Conservation (phyloP, 371 early-diverging fungal genomes). For the Saksenaea vasiformis region DNA sequence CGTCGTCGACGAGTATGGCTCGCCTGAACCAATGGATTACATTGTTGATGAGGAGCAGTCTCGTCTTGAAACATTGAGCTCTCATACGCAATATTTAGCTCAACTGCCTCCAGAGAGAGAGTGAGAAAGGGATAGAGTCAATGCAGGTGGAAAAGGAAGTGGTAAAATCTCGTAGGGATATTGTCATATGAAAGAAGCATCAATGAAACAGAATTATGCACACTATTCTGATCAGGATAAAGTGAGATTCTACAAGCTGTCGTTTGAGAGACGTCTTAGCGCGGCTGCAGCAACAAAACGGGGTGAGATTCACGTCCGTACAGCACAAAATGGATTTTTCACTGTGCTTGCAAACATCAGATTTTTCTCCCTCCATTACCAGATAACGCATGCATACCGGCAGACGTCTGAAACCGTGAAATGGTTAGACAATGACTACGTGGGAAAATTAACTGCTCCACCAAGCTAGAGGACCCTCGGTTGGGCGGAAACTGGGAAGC, state of each 20-base stretch:
- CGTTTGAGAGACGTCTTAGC: too few relatives aligned
- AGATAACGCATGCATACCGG: not conserved
- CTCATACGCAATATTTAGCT: too few relatives aligned
- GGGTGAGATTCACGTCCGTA: not conserved
- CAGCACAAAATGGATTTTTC: not conserved
- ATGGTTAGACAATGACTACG: not conserved
- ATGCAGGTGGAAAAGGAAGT: not conserved
- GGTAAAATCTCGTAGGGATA: not conserved
- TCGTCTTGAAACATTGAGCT: too few relatives aligned
- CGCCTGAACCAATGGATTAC: too few relatives aligned
- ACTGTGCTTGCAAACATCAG: not conserved
- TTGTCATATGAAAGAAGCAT: not conserved
- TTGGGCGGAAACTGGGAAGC: not conserved
- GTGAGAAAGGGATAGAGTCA: not conserved
- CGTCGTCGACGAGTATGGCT: too few relatives aligned
- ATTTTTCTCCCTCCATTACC: not conserved
- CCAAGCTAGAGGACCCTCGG: not conserved
- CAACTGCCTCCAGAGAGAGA: too few relatives aligned
- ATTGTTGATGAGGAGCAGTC: too few relatives aligned
- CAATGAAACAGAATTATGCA: too few relatives aligned
- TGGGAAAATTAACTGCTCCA: not conserved
- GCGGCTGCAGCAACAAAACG: too few relatives aligned
- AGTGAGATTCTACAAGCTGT: too few relatives aligned
- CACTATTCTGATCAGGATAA: too few relatives aligned
- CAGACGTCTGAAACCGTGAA: not conserved